Evolutionary conservation across 345 rosid species (phyloP).

Genomic region (Camelina neglecta): DNA sequence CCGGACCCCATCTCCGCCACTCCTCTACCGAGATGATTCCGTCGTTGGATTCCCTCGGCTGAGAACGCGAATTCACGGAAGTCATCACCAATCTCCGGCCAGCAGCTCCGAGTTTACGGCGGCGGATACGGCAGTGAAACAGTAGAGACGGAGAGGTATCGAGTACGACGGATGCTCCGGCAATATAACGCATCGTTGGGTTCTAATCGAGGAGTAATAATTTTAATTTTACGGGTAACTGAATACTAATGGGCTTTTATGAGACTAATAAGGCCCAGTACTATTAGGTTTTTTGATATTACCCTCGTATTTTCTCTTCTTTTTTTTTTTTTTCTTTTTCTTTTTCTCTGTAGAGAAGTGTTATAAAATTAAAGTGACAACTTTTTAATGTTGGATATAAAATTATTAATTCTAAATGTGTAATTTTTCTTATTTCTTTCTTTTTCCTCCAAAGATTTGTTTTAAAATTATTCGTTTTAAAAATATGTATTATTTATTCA

Average conservation of each 20-base stretch:
- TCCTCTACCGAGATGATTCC: constrained; percentile 60
- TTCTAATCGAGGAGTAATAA: background rate
- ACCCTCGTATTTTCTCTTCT: no score
- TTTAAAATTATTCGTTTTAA: no score
- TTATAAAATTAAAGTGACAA: no score
- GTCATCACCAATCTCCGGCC: constrained; percentile 35
- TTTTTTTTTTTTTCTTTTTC: no score
- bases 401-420: no score
- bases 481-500: no score
- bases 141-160: constrained; percentile 44
- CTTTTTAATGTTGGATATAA: no score
- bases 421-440: no score
- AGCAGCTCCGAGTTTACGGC: constrained; percentile 39
- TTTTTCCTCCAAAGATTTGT: no score
- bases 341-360: no score
- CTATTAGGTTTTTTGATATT: no score
- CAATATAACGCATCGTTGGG: constrained; percentile 38
- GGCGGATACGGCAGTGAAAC: constrained; percentile 44
- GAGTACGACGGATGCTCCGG: constrained; percentile 36
- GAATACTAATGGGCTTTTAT: constrained; percentile 2
- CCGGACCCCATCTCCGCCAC: constrained; percentile 84
- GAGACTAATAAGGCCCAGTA: background rate
- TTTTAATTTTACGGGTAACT: background rate
- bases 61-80: constrained; percentile 48
- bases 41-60: constrained; percentile 41